Percentiles rank a stretch among this genome's conserved stretches.
These are phyloP conservation scores for Agaricus sinodeliciosus DNA, from an alignment of 768 basidiomycete species.

Conservation along the genomic window DNA sequence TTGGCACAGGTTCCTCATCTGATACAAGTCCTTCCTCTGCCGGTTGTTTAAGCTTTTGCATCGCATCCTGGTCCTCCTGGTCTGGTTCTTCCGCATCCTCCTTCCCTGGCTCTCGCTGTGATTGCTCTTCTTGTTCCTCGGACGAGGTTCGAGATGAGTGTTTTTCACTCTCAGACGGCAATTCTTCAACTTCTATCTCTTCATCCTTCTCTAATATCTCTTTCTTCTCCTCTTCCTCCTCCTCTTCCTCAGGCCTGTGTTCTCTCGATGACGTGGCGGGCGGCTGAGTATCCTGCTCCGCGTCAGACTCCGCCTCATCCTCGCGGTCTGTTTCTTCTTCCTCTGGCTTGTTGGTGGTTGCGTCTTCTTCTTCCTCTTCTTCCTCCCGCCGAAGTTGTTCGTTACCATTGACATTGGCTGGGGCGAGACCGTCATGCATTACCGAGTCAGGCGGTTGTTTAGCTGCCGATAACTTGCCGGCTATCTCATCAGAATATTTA, in stretches of 20 bases:
- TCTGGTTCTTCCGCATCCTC: conserved; percentile 3
- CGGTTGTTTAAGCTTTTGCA: not conserved
- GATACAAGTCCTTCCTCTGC: conserved; percentile 16
- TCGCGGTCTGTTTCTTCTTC: conserved; percentile 13
- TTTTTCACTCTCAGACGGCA: not conserved
- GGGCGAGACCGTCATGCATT: conserved; percentile 1
- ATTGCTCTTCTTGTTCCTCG: conserved; percentile 11
- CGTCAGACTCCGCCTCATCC: conserved; percentile 1
- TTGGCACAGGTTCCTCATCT: conserved; percentile 27
- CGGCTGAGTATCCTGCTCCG: not conserved
- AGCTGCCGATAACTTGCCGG: not conserved
- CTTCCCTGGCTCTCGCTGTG: conserved; percentile 2
- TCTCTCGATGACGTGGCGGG: not conserved
- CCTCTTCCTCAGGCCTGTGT: conserved; percentile 16
- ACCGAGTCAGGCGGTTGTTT: not conserved
- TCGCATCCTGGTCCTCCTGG: conserved; percentile 7
- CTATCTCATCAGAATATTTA: not conserved
- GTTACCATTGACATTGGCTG: conserved; percentile 2
- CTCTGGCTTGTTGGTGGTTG: conserved; percentile 8
- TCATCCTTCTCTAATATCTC: conserved; percentile 12
- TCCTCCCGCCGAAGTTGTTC: conserved; percentile 12
- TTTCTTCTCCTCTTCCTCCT: conserved; percentile 16
- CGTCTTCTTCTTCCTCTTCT: conserved; percentile 12
- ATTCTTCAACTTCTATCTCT: conserved; percentile 5
- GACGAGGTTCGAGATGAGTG: not conserved